phyloP scores from a whole-genome alignment of 768 basidiomycete species.

The Fistulinella prunicolor region DNA sequence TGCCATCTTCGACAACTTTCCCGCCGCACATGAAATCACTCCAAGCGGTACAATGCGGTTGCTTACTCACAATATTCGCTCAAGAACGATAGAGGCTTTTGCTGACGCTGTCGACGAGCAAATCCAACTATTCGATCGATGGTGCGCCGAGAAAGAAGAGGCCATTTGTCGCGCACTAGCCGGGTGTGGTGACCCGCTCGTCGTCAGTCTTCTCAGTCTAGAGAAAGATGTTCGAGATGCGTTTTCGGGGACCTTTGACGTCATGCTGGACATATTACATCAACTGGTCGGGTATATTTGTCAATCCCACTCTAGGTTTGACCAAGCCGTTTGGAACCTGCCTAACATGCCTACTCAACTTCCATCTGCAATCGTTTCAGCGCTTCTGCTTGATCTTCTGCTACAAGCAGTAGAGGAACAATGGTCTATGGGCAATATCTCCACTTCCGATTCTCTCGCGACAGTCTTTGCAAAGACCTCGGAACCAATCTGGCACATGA shows the following conservation, averaged over 20 bases:
- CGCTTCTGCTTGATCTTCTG: slow-evolving; percentile 61
- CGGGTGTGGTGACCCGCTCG: slow-evolving; percentile 39
- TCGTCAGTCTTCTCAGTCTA: slow-evolving; percentile 65
- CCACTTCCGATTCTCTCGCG: slow-evolving; percentile 55
- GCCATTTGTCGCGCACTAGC: slow-evolving; percentile 57
- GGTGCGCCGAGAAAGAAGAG: slow-evolving; percentile 72
- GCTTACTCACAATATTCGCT: slow-evolving; percentile 28
- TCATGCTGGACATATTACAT: slow-evolving; percentile 50
- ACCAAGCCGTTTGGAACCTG: slow-evolving; percentile 39
- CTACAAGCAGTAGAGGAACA: slow-evolving; percentile 57
- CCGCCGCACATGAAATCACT: slow-evolving; percentile 13
- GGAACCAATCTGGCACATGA: slow-evolving; percentile 74
- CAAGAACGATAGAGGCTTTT: slow-evolving; percentile 77
- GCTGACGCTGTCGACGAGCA: slow-evolving; percentile 68
- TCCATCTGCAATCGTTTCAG: slow-evolving; percentile 52
- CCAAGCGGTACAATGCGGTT: slow-evolving; percentile 23
- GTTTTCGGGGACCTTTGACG: slow-evolving; percentile 57
- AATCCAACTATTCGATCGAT: slow-evolving; percentile 55
- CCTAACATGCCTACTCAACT: slow-evolving; percentile 38
- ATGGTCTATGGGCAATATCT: slow-evolving; percentile 53
- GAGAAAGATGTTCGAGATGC: slow-evolving; percentile 56
- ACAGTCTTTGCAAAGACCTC: slow-evolving; percentile 58
- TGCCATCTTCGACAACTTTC: slow-evolving; percentile 41
- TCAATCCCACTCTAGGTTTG: slow-evolving; percentile 26
- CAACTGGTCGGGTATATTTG: slow-evolving; percentile 29